These are phyloP conservation scores for Strobilomyces dryophilus DNA, from an alignment of 768 basidiomycete species.

Conservation along the genomic window DNA sequence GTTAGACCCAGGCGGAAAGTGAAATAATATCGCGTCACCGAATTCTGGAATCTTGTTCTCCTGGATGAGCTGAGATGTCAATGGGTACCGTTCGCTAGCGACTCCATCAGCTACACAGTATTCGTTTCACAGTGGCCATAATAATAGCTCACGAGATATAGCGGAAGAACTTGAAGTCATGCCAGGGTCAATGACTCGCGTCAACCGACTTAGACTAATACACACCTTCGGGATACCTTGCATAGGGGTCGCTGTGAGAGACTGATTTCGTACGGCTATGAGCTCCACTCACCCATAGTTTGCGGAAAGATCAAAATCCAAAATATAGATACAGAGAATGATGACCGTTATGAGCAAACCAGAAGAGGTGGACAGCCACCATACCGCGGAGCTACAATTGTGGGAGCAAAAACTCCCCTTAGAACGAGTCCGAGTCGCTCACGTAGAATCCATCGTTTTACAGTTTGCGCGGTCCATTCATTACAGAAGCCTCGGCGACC, in stretches of 20 bases:
- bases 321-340: slow-evolving; percentile 4
- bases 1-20: slow-evolving; percentile 7
- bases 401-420: too few species aligned
- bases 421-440: too few species aligned
- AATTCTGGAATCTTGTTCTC: slow-evolving; percentile 99
- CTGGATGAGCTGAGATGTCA: slow-evolving; percentile 96
- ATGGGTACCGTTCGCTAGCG: slow-evolving; percentile 88
- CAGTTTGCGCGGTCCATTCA: too few species aligned
- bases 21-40: slow-evolving; percentile 43
- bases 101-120: slow-evolving; percentile 10
- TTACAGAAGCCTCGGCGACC: too few species aligned
- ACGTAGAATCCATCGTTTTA: too few species aligned
- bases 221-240: slow-evolving; percentile 66
- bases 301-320: slow-evolving; percentile 1
- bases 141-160: slow-evolving; percentile 75
- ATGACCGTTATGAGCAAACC: not conserved
- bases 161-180: slow-evolving; percentile 75
- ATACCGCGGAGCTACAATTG: too few species aligned
- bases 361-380: not conserved
- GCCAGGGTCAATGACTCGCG: slow-evolving; percentile 4
- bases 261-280: not conserved
- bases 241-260: slow-evolving; percentile 2
- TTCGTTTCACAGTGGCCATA: not conserved
- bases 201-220: not conserved
- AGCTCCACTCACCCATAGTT: slow-evolving; percentile 21